These are phyloP conservation scores for Kuraishia ogatae DNA, from an alignment of 805 yeast genomes.

Conservation along the genomic window DNA sequence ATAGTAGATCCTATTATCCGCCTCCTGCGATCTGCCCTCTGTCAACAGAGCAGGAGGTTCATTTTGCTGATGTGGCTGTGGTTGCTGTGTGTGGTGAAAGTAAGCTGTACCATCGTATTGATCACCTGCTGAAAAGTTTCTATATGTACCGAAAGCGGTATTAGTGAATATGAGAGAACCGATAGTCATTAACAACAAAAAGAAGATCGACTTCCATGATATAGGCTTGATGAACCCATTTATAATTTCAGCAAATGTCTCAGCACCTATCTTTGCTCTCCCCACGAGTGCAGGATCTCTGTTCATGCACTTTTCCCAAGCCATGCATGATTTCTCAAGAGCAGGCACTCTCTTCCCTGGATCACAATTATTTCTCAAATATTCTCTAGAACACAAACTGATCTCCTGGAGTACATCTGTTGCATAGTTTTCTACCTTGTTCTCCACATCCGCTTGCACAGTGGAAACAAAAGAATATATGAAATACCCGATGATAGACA, in stretches of 20 bases:
- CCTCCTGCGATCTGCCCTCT: background rate
- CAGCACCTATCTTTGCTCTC: conserved; percentile 67
- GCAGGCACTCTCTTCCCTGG: conserved; percentile 64
- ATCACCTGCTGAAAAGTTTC: conserved; percentile 3
- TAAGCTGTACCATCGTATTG: background rate
- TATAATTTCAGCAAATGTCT: conserved; percentile 73
- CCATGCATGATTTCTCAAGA: conserved; percentile 55
- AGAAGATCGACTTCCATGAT: conserved; percentile 55
- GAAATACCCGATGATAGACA: conserved; percentile 41
- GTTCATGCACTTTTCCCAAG: conserved; percentile 80
- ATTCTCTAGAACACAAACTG: conserved; percentile 60
- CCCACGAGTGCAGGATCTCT: conserved; percentile 59
- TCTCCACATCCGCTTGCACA: conserved; percentile 56
- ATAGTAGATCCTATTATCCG: background rate
- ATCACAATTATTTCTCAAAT: conserved; percentile 63
- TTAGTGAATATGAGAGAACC: conserved; percentile 48
- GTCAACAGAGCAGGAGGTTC: conserved; percentile 6
- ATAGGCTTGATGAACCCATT: conserved; percentile 70
- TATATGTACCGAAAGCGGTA: conserved; percentile 32
- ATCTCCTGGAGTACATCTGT: conserved; percentile 56
- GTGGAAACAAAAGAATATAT: conserved; percentile 43
- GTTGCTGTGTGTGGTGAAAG: conserved; percentile 3
- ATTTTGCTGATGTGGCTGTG: conserved; percentile 8
- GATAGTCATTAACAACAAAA: conserved; percentile 33
- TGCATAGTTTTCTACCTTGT: conserved; percentile 56